Evolutionary conservation across 495 filamentous ascomycete species (phyloP).

Genomic region (Talaromyces borbonicus): DNA sequence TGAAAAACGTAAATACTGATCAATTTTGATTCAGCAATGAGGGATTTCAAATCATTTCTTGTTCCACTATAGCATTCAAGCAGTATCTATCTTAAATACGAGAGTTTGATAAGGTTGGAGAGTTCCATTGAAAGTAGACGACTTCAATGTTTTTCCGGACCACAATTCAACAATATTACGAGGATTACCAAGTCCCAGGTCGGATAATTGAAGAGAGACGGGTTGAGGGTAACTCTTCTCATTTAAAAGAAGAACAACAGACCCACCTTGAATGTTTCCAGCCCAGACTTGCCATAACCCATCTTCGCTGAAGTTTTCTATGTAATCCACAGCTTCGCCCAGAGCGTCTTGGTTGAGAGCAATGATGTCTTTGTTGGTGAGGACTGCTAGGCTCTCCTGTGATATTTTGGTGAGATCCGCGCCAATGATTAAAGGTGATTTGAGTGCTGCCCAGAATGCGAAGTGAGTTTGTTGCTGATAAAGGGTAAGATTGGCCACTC

Average conservation of each 20-base stretch:
- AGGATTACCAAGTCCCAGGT: neutral
- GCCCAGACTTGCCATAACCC: neutral
- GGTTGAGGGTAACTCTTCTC: slow-evolving; percentile 1
- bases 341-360: slow-evolving; percentile 16
- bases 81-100: neutral
- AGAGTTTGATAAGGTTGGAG: neutral
- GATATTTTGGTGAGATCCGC: slow-evolving; percentile 12
- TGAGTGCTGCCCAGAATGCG: slow-evolving; percentile 13
- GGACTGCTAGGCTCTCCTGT: slow-evolving; percentile 6
- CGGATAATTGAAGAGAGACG: neutral
- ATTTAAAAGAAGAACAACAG: neutral
- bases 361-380: slow-evolving; percentile 15
- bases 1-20: too few species aligned
- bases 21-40: too few species aligned
- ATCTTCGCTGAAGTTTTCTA: slow-evolving; percentile 6
- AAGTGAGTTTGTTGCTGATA: slow-evolving; percentile 17
- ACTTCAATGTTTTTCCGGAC: neutral
- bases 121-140: neutral
- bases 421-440: slow-evolving; percentile 14
- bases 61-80: neutral
- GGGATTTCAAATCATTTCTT: neutral
- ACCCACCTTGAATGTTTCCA: neutral
- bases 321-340: slow-evolving; percentile 11
- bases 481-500: slow-evolving; percentile 9
- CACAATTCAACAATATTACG: neutral